Percentiles rank a stretch among this genome's conserved stretches.
Conservation (phyloP, 305 asterid genomes). For the Solanum hybrid region DNA sequence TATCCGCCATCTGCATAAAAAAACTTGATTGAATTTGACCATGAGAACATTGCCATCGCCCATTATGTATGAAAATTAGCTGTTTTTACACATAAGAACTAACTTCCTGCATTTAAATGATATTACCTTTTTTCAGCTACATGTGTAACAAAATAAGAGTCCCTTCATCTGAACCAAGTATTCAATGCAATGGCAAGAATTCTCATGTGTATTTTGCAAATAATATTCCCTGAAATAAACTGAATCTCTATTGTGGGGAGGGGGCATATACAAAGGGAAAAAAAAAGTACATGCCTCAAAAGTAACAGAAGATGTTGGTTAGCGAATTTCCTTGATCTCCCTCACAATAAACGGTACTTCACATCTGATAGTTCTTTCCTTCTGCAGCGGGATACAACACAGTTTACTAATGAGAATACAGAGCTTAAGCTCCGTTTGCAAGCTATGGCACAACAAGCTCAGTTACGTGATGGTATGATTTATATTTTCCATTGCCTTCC, state of each 20-base stretch:
- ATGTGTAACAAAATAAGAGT: neutral
- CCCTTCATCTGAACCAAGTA: neutral
- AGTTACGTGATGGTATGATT: constrained; percentile 76
- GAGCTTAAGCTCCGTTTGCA: constrained; percentile 88
- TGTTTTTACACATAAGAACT: too few species aligned
- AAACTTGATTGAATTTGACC: neutral
- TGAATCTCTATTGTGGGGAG: neutral
- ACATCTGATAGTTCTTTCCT: constrained; percentile 2
- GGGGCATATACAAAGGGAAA: neutral
- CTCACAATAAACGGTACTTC: neutral
- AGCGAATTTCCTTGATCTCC: neutral
- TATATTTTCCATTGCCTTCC: constrained; percentile 1
- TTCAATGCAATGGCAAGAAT: neutral
- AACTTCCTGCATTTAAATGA: neutral
- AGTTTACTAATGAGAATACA: constrained; percentile 67
- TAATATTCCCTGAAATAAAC: neutral
- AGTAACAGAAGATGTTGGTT: neutral
- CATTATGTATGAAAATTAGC: neutral
- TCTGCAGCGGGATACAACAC: constrained; percentile 78
- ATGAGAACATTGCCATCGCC: neutral
- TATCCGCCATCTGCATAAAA: neutral
- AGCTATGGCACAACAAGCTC: constrained; percentile 99
- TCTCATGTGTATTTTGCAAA: neutral
- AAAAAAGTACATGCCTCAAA: neutral
- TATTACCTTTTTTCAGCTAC: neutral